Evolutionary conservation across 495 filamentous ascomycete species (phyloP).

Genomic region (Pseudoneurospora amorphoporcata): DNA sequence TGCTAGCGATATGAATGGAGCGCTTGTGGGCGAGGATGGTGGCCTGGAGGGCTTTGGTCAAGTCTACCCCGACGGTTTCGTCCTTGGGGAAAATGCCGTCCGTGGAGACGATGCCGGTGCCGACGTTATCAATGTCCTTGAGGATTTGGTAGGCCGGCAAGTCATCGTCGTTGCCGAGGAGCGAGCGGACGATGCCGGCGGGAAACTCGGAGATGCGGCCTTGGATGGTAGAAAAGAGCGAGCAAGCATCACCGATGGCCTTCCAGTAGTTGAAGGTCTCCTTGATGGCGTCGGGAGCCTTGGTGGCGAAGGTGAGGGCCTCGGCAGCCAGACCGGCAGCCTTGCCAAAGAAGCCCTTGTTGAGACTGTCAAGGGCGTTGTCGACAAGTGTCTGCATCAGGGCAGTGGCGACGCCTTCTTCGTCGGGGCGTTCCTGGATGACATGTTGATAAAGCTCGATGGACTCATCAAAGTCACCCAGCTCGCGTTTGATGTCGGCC

Average conservation of each 20-base stretch:
- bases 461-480: conserved; percentile 79
- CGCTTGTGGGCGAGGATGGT: conserved; percentile 80
- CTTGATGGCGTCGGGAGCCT: conserved; percentile 27
- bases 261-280: conserved; percentile 94
- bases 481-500: conserved; percentile 86
- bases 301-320: conserved; percentile 24
- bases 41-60: conserved; percentile 46
- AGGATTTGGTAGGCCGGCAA: conserved; percentile 50
- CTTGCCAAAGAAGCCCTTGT: conserved; percentile 75
- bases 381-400: conserved; percentile 80
- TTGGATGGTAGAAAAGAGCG: conserved; percentile 70
- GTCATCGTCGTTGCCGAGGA: conserved; percentile 46
- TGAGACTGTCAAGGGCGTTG: conserved; percentile 62
- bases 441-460: conserved; percentile 66
- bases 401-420: conserved; percentile 80
- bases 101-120: conserved; percentile 35
- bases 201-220: conserved; percentile 51
- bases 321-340: conserved; percentile 52
- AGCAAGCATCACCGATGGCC: conserved; percentile 78
- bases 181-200: conserved; percentile 33
- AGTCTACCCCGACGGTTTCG: conserved; percentile 38
- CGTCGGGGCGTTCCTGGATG: conserved; percentile 50
- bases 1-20: conserved; percentile 59
- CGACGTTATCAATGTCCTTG: conserved; percentile 61
- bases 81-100: conserved; percentile 32